Base-by-base conservation (phyloP, 202 grass and related monocot genomes). In the Schoenoplectus tabernaemontani region DNA sequence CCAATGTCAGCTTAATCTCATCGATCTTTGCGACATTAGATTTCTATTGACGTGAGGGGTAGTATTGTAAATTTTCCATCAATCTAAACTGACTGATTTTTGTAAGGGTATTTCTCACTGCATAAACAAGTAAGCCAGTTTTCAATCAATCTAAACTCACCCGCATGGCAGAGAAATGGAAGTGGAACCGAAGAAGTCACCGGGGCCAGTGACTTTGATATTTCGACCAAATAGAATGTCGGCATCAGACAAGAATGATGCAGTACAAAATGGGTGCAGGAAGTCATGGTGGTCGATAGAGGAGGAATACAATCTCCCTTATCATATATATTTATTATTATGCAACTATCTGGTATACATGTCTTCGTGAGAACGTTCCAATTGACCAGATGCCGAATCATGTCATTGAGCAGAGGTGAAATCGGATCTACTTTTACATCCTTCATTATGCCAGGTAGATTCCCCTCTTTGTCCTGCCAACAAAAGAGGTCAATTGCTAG, bases 271-370 rank as follows among this genome's bases (percentile, higher is more conserved):
- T 9, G 86, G 91, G 5, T 84, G 61, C 4, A 85, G 11, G 43
- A 91, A 93, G 79, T 93, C 86, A n/a, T 87, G 86, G 76, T 83
- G 79, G 62, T 91, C 84, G 16, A 91, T 80, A 47, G 91, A 0
- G 91, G 88, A 56, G 91, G 88, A 51, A 93, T 93, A 76, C 91
- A 93, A 69, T 91, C 88, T n/a, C 63, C 84, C 3, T 68, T 39
- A 36, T 89, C 88, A 39, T 91, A 93, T 2, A 93, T 56, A 44
- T 93, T n/a, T n/a, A n/a, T 93, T 39, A 93, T 77, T 57, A 91
- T 93, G 84, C 91, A 93, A 41, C 82, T 90, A 78, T 93, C 80
- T 7, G 88, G 86, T 4, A 87, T 57, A 17, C 82, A 87, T 17
- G 84, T 5, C 0, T 34, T 19, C 7, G 88, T 86, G 41, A 90